A percentile compares a stretch with the other conserved stretches of the same genome.
Conservation (phyloP, 2,329 filamentous ascomycete genomes). For the Trichoderma oligosporum region DNA sequence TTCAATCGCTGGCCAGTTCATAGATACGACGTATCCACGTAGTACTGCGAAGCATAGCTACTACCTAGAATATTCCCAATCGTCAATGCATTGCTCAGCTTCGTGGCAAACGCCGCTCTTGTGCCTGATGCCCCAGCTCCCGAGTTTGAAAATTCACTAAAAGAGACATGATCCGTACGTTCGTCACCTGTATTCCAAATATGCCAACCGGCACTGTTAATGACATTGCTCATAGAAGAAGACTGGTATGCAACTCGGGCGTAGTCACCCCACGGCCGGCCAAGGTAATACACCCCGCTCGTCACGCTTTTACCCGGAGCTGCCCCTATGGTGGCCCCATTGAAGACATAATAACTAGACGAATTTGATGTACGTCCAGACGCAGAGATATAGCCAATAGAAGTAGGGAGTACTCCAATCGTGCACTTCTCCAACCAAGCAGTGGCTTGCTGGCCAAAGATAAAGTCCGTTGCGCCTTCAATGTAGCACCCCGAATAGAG, state of each 20-base stretch:
- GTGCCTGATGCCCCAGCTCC: neutral
- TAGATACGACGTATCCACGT: neutral
- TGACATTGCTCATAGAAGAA: neutral
- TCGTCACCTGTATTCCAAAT: neutral
- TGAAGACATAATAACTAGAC: neutral
- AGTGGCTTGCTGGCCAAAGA: neutral
- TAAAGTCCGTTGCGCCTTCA: neutral
- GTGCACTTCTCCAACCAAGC: neutral
- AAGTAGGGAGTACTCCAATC: neutral
- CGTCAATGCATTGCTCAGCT: neutral
- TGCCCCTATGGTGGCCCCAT: neutral
- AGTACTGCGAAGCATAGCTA: neutral
- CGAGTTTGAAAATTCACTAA: neutral
- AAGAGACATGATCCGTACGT: neutral
- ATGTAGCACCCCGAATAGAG: neutral
- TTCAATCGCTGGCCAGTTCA: neutral
- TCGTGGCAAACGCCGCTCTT: neutral
- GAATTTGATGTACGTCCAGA: neutral
- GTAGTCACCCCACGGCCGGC: neutral
- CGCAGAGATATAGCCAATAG: neutral
- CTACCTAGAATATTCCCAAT: neutral
- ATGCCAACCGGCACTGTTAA: neutral
- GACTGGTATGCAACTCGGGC: neutral
- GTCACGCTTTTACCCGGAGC: neutral
- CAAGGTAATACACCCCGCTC: neutral